phyloP scores from a whole-genome alignment of 805 yeast genomes.

The Cyberlindnera maritima region DNA sequence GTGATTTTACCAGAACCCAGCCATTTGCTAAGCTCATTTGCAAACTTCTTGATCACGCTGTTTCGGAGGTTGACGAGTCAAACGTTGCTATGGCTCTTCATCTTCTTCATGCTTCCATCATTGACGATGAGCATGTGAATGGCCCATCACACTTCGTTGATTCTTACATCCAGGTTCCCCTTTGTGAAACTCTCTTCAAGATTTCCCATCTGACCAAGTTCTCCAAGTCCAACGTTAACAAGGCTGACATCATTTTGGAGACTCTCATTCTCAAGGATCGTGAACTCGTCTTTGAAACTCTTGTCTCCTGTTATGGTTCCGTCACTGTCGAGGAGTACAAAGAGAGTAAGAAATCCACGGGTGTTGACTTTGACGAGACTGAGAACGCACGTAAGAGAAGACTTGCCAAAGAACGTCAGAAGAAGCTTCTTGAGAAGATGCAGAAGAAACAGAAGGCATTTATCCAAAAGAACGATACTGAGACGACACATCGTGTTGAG shows the following conservation, averaged over 20 bases:
- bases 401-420: slow-evolving; percentile 60
- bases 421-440: slow-evolving; percentile 59
- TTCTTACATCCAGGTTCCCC: slow-evolving; percentile 36
- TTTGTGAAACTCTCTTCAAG: slow-evolving; percentile 49
- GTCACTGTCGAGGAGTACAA: slow-evolving; percentile 49
- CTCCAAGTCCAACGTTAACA: slow-evolving; percentile 45
- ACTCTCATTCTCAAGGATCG: slow-evolving; percentile 45
- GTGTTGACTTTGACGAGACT: slow-evolving; percentile 42
- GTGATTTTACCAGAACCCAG: slow-evolving; percentile 47
- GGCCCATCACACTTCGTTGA: slow-evolving; percentile 41
- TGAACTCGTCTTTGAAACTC: slow-evolving; percentile 45
- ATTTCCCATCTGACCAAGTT: slow-evolving; percentile 47
- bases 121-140: slow-evolving; percentile 44
- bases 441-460: slow-evolving; percentile 74
- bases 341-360: slow-evolving; percentile 41
- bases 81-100: slow-evolving; percentile 63
- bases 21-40: slow-evolving; percentile 55
- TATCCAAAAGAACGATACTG: slow-evolving; percentile 49
- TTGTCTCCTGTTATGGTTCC: slow-evolving; percentile 57
- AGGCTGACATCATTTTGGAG: slow-evolving; percentile 58
- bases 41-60: slow-evolving; percentile 53
- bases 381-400: slow-evolving; percentile 54
- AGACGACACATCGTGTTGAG: slow-evolving; percentile 31
- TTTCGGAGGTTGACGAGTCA: slow-evolving; percentile 49
- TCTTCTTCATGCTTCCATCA: slow-evolving; percentile 60